A percentile compares a stretch with the other conserved stretches of the same genome.
Evolutionary conservation across 202 grass and related monocot genomes (phyloP).

Genomic region (Elaeis oleifera): DNA sequence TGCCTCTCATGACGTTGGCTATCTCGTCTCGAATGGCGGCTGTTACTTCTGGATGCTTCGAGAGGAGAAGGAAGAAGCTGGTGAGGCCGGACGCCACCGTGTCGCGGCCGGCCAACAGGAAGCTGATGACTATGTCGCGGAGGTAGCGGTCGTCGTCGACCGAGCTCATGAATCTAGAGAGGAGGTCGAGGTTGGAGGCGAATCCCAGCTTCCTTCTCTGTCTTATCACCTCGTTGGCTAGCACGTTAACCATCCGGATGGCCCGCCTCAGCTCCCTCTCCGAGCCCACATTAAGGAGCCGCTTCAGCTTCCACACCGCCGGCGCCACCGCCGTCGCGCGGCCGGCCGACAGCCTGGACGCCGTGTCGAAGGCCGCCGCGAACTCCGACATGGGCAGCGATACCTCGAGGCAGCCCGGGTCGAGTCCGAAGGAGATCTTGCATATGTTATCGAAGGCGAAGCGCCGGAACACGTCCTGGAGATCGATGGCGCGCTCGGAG

Average conservation of each 20-base stretch:
- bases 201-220: constrained; percentile 31
- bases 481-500: constrained; percentile 27
- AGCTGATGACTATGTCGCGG: constrained; percentile 42
- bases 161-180: constrained; percentile 53
- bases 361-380: constrained; percentile 44
- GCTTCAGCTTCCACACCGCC: constrained; percentile 46
- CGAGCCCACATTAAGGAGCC: constrained; percentile 43
- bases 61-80: constrained; percentile 59
- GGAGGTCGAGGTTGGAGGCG: constrained; percentile 42
- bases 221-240: constrained; percentile 33
- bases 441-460: constrained; percentile 73
- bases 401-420: constrained; percentile 33
- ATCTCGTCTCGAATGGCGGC: constrained; percentile 42
- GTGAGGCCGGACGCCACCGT: constrained; percentile 66
- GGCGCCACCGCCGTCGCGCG: constrained; percentile 26
- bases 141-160: constrained; percentile 18
- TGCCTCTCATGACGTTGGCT: background rate
- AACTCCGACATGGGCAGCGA: constrained; percentile 34
- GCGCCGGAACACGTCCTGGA: constrained; percentile 55
- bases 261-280: constrained; percentile 39
- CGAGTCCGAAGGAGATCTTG: constrained; percentile 51
- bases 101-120: constrained; percentile 72
- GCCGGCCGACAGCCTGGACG: constrained; percentile 32
- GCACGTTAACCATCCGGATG: constrained; percentile 29
- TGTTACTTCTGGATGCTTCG: constrained; percentile 28